These are phyloP conservation scores for Martiniozyma asiatica DNA, from an alignment of 1,139 yeast genomes.

Conservation along the genomic window DNA sequence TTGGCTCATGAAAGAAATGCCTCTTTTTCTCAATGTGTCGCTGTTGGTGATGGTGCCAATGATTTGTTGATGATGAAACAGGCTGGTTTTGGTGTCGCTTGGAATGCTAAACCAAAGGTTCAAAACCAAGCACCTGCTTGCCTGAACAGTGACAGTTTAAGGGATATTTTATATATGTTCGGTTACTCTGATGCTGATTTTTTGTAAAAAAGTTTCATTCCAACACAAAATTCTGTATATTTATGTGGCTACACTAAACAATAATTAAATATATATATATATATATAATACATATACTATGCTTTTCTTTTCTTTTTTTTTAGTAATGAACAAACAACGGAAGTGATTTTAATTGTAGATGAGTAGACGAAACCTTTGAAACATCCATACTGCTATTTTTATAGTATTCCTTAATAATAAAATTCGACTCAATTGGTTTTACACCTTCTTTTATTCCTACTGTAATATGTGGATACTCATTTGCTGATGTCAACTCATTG, in stretches of 20 bases:
- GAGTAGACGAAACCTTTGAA: too few relatives aligned
- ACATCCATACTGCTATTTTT: too few relatives aligned
- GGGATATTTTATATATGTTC: conserved; percentile 67
- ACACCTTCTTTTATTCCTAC: conserved; percentile 43
- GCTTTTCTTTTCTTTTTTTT: too few relatives aligned
- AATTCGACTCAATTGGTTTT: conserved; percentile 40
- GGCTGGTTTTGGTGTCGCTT: conserved; percentile 93
- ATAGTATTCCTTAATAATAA: too few relatives aligned
- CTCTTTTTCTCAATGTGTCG: conserved; percentile 49
- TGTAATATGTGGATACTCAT: conserved; percentile 58
- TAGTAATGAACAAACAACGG: too few relatives aligned
- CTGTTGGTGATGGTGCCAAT: conserved; percentile 97
- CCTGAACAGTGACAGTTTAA: conserved; percentile 57
- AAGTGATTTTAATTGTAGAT: too few relatives aligned
- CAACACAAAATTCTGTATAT: too few relatives aligned
- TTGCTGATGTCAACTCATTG: conserved; percentile 25
- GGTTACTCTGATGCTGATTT: conserved; percentile 44
- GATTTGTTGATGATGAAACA: conserved; percentile 85
- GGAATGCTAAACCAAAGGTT: conserved; percentile 94
- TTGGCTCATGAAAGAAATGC: conserved; percentile 57
- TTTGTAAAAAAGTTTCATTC: too few relatives aligned
- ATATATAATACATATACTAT: too few relatives aligned
- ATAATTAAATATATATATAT: too few relatives aligned
- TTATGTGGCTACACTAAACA: too few relatives aligned
- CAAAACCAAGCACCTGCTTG: conserved; percentile 73